phyloP scores from a whole-genome alignment of 1,284 basidiomycete genomes.

The Lentinula novae-zelandiae region DNA sequence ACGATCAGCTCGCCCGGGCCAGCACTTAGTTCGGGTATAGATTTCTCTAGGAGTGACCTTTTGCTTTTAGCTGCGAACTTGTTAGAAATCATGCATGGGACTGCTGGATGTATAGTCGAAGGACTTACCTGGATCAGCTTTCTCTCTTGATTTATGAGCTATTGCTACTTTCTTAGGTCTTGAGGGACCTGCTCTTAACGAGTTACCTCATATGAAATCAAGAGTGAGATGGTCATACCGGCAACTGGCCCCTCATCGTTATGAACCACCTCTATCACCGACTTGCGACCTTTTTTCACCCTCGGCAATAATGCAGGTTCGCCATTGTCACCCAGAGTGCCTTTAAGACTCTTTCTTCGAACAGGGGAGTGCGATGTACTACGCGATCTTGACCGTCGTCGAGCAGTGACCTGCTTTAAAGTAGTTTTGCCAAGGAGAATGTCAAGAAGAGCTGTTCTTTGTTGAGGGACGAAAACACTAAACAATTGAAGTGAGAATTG shows the following conservation, averaged over 20 bases:
- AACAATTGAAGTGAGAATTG: neutral
- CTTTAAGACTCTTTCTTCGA: slow-evolving; percentile 16
- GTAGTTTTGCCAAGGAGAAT: slow-evolving; percentile 33
- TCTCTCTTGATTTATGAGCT: neutral
- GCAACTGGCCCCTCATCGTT: neutral
- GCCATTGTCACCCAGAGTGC: neutral
- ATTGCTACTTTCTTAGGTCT: neutral
- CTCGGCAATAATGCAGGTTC: neutral
- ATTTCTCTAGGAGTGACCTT: neutral
- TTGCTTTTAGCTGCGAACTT: neutral
- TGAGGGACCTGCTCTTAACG: slow-evolving; percentile 1
- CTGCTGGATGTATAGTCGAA: neutral
- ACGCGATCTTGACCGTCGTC: slow-evolving; percentile 19
- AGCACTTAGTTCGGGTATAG: neutral
- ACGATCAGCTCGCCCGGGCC: neutral
- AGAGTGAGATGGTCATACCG: slow-evolving; percentile 1
- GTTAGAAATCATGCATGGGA: neutral
- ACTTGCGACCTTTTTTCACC: slow-evolving; percentile 8
- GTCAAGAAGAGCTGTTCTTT: slow-evolving; percentile 31
- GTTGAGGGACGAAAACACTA: slow-evolving; percentile 35
- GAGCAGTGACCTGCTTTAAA: slow-evolving; percentile 23
- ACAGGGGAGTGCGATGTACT: slow-evolving; percentile 26
- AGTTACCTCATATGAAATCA: neutral
- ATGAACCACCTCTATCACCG: neutral
- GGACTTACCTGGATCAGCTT: neutral